Evolutionary conservation across 805 yeast genomes (phyloP).

Genomic region (Starmerella davenportii): DNA sequence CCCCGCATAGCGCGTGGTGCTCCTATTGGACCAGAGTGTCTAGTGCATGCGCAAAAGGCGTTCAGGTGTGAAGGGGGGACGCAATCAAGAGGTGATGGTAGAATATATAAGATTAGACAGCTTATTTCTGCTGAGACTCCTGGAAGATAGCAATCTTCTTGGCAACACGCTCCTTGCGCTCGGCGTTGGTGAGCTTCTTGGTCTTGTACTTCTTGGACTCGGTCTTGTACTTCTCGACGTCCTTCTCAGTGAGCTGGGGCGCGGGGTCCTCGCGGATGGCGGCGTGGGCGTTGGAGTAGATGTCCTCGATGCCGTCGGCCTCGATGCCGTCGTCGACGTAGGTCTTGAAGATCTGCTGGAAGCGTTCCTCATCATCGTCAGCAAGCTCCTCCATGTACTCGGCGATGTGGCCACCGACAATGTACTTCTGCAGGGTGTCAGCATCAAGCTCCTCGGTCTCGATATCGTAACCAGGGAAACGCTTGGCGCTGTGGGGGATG

Average conservation of each 20-base stretch:
- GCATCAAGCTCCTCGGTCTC: slow-evolving; percentile 97
- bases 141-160: slow-evolving; percentile 76
- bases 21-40: too few species aligned
- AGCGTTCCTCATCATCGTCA: slow-evolving; percentile 99
- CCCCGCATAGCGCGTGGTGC: too few species aligned
- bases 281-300: slow-evolving; percentile 87
- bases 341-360: slow-evolving; percentile 85
- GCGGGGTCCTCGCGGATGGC: slow-evolving; percentile 91
- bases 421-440: slow-evolving; percentile 94
- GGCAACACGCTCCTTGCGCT: slow-evolving; percentile 76
- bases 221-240: slow-evolving; percentile 97
- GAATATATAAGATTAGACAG: too few species aligned
- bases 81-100: too few species aligned
- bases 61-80: too few species aligned
- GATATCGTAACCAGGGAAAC: slow-evolving; percentile 99
- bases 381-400: slow-evolving; percentile 99
- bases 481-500: slow-evolving; percentile 98
- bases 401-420: slow-evolving; percentile 98
- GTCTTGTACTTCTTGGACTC: slow-evolving; percentile 83
- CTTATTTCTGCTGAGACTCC: slow-evolving; percentile 17
- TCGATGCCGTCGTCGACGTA: slow-evolving; percentile 95
- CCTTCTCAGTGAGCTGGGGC: slow-evolving; percentile 76
- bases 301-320: slow-evolving; percentile 90
- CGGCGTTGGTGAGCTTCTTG: slow-evolving; percentile 73
- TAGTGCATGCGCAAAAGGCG: too few species aligned